These are phyloP conservation scores for Fomitopsis pulvina DNA, from an alignment of 768 basidiomycete genomes.

Conservation along the genomic window DNA sequence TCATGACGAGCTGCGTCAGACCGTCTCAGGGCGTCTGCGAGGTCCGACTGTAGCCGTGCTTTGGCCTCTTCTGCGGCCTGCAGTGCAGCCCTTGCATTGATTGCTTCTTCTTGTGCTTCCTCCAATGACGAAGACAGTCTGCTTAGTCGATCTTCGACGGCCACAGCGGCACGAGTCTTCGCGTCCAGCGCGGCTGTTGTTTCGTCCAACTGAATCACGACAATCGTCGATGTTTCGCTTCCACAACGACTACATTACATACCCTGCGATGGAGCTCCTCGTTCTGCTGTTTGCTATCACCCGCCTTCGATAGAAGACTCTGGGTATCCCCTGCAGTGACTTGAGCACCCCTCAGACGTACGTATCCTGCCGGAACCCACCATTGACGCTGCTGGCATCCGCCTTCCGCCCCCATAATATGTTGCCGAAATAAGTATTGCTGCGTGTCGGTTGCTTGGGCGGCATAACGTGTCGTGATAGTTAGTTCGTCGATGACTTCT, in stretches of 20 bases:
- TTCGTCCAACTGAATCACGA: neutral
- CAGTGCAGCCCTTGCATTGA: neutral
- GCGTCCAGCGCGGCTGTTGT: neutral
- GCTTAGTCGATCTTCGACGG: neutral
- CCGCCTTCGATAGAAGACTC: neutral
- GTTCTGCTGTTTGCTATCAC: neutral
- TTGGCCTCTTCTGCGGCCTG: neutral
- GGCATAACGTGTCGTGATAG: neutral
- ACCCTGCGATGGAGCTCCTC: constrained; percentile 1
- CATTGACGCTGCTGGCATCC: neutral
- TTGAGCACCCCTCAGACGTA: too few species aligned
- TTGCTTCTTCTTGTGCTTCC: neutral
- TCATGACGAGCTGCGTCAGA: neutral
- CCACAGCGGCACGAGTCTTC: neutral
- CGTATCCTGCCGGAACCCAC: too few species aligned
- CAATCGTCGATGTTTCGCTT: neutral
- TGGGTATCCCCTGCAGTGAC: neutral
- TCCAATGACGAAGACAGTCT: neutral
- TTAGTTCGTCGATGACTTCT: neutral
- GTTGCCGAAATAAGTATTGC: neutral
- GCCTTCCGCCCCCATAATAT: neutral
- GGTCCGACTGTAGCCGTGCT: neutral
- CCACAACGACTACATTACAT: neutral
- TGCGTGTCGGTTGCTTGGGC: neutral
- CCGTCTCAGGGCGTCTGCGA: neutral